Base-by-base conservation (phyloP, 225 moss, liverwort and hornwort genomes). In the Asterella californica region DNA sequence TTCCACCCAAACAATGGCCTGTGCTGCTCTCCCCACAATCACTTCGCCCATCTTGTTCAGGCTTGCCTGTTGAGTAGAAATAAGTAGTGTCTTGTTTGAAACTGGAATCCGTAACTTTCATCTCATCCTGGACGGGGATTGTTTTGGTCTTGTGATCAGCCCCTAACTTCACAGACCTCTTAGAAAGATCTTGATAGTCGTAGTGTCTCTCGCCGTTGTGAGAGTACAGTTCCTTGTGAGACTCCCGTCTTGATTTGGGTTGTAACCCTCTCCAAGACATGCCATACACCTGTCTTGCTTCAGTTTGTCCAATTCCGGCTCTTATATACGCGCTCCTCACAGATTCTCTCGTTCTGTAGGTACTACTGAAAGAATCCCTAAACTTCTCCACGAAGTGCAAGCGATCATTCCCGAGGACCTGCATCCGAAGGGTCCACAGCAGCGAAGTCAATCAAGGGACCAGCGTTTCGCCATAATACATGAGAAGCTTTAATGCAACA, bases 351-450 rank as follows among this genome's bases (percentile, higher is more conserved):
- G 93, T 89, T 38, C 83, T 87, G 72, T 92, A 99, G 0, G 91
- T 87, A 38, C 88, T 92, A 55, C 83, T 83, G 66, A 95, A 99
- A 27, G 97, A 90, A 83, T 88, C 88, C 83, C 91, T 91, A 69
- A 99, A 93, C 79, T 90, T 91, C 83, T 91, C 91, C 84, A 99
- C 91, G 80, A 99, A 95, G 30, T 84, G 78, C 62, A 82, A 82
- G 63, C 91, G 90, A 63, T 93, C 89, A 61, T 77, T 81, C 55
- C 92, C 95, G 83, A 94, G 91, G 46, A 91, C 91, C 86, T 88
- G 89, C 81, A 59, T 30, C 30, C 22, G 7, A 24, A 72, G 72
- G 12, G 46, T 32, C 30, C 32, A 9, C 27, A 19, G 7, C n/a
- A 45, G 42, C 47, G 14, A 63, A 42, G 62, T 77, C 17, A 69